These are phyloP conservation scores for Salix viminalis DNA, from an alignment of 345 rosid species.

Conservation along the genomic window DNA sequence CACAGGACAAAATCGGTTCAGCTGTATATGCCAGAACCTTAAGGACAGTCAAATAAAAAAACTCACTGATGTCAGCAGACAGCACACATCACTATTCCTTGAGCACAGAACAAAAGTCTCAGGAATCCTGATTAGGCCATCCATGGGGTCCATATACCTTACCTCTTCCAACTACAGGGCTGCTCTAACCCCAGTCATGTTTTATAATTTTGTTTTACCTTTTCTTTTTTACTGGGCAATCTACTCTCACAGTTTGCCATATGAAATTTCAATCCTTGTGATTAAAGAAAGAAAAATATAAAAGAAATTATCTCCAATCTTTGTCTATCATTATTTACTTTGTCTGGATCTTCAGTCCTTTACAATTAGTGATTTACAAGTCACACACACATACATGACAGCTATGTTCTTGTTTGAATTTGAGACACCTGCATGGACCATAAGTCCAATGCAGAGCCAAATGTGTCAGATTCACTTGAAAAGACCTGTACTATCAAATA, in stretches of 20 bases:
- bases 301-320: not conserved
- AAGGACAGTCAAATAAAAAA: slow-evolving; percentile 4
- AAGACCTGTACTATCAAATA: not conserved
- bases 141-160: slow-evolving; percentile 8
- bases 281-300: no score
- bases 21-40: slow-evolving; percentile 11
- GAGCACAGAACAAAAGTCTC: slow-evolving; percentile 18
- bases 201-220: not conserved
- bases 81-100: not conserved
- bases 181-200: not conserved
- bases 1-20: not conserved
- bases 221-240: not conserved
- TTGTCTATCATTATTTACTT: not conserved
- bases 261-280: not conserved
- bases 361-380: slow-evolving; percentile 5
- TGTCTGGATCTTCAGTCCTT: not conserved
- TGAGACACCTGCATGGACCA: slow-evolving; percentile 16
- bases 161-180: not conserved
- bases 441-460: slow-evolving; percentile 10
- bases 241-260: not conserved
- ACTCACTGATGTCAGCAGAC: slow-evolving; percentile 17
- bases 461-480: slow-evolving; percentile 10
- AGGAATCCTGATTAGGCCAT: slow-evolving; percentile 12
- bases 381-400: slow-evolving; percentile 15
- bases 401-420: slow-evolving; percentile 25